Conservation (phyloP, 2,329 filamentous ascomycete genomes). For the Clarireedia homoeocarpa region DNA sequence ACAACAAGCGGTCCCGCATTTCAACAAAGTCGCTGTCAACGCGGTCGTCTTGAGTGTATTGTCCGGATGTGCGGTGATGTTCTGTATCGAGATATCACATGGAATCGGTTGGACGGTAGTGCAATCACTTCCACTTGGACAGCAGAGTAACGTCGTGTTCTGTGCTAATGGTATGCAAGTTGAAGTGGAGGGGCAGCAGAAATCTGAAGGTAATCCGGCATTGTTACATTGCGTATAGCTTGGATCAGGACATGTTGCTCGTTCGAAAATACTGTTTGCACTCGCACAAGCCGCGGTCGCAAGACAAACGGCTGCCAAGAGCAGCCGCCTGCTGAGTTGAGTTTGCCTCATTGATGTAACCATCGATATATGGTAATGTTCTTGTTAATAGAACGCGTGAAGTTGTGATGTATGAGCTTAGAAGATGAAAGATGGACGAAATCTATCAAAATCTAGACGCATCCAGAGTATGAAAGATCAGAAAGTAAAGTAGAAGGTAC, state of each 20-base stretch:
- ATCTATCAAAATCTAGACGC: slow-evolving; percentile 1
- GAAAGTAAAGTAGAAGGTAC: slow-evolving; percentile 10
- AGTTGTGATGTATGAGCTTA: neutral
- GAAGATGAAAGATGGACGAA: neutral
- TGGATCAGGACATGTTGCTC: slow-evolving; percentile 44
- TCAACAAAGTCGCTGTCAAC: slow-evolving; percentile 45
- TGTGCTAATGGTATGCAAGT: slow-evolving; percentile 55
- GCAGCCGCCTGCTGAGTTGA: slow-evolving; percentile 9
- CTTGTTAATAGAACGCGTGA: neutral
- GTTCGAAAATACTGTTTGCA: slow-evolving; percentile 33
- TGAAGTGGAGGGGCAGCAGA: slow-evolving; percentile 53
- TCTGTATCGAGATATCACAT: slow-evolving; percentile 55
- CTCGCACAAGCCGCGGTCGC: slow-evolving; percentile 33
- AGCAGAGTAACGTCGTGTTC: slow-evolving; percentile 64
- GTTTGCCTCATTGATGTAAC: slow-evolving; percentile 17
- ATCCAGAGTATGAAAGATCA: slow-evolving; percentile 14
- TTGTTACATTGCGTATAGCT: slow-evolving; percentile 44
- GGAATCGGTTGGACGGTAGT: slow-evolving; percentile 53
- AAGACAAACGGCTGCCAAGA: slow-evolving; percentile 25
- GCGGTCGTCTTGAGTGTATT: slow-evolving; percentile 60
- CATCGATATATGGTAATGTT: neutral
- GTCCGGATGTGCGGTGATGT: slow-evolving; percentile 46
- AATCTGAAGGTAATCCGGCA: slow-evolving; percentile 48
- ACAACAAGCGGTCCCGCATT: slow-evolving; percentile 57
- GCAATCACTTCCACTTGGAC: slow-evolving; percentile 52